A percentile compares a stretch with the other conserved stretches of the same genome.
These are phyloP conservation scores for Talaromyces sp. DNA, from an alignment of 2,329 filamentous ascomycete genomes.

Conservation along the genomic window DNA sequence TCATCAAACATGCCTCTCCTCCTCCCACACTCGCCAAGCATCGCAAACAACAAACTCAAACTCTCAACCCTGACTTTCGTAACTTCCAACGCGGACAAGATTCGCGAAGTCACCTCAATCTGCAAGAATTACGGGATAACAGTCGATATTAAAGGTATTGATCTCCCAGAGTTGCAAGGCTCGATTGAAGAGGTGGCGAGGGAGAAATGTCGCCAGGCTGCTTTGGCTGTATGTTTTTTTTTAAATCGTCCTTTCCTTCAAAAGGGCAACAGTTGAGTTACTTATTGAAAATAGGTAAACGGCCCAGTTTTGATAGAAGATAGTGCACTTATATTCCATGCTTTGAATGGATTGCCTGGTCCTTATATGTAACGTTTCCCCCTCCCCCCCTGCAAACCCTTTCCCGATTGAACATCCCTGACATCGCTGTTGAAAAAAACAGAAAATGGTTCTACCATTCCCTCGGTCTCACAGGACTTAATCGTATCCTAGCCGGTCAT, in stretches of 20 bases:
- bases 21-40: not conserved
- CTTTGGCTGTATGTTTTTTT: constrained; percentile 28
- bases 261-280: not conserved
- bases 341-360: constrained; percentile 73
- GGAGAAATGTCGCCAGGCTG: constrained; percentile 75
- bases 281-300: constrained; percentile 51
- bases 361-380: constrained; percentile 70
- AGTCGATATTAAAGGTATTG: constrained; percentile 51
- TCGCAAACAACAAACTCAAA: constrained; percentile 5
- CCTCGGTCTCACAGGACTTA: constrained; percentile 71
- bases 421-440: not conserved
- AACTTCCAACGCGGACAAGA: constrained; percentile 84
- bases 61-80: constrained; percentile 54
- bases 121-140: constrained; percentile 59
- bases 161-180: constrained; percentile 79
- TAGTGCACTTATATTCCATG: constrained; percentile 80
- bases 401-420: not conserved
- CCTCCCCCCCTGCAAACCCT: not conserved
- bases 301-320: constrained; percentile 86
- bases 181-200: constrained; percentile 75
- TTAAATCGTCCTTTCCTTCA: not conserved
- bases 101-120: constrained; percentile 76
- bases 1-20: not conserved
- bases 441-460: constrained; percentile 84
- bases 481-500: constrained; percentile 74